Evolutionary conservation across 768 basidiomycete species (phyloP).

Genomic region (Cystofilobasidium capitatum): DNA sequence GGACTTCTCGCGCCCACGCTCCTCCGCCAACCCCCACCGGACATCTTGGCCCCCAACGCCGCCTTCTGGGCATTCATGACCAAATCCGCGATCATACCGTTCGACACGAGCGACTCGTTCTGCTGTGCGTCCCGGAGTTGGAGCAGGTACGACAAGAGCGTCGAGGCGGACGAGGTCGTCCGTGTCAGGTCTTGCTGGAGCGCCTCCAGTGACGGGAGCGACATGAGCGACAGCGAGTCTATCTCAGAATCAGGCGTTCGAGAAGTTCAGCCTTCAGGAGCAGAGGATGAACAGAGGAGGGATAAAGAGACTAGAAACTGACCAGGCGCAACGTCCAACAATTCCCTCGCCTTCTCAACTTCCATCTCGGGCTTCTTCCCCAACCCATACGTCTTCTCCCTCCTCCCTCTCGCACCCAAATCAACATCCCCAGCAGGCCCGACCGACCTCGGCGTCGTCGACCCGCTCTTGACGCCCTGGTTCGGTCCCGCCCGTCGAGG

Average conservation of each 20-base stretch:
- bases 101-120: constrained; percentile 21
- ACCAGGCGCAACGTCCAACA: constrained; percentile 64
- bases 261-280: neutral
- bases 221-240: constrained; percentile 22
- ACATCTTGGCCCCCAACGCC: constrained; percentile 2
- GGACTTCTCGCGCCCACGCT: neutral
- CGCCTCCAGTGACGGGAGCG: neutral
- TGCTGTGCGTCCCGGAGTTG: constrained; percentile 27
- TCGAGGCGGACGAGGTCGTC: constrained; percentile 7
- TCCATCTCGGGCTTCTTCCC: constrained; percentile 72
- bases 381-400: constrained; percentile 44
- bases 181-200: neutral
- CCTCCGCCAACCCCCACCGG: constrained; percentile 13
- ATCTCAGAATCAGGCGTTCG: neutral
- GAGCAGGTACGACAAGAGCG: constrained; percentile 19
- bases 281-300: too few relatives aligned
- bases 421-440: constrained; percentile 23
- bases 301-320: constrained; percentile 27
- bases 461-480: constrained; percentile 21
- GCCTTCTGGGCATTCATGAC: constrained; percentile 8
- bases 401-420: constrained; percentile 8
- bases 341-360: constrained; percentile 51
- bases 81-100: constrained; percentile 25
- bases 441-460: constrained; percentile 13
- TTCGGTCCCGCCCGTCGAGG: constrained; percentile 37